A percentile compares a stretch with the other conserved stretches of the same genome.
Conservation (phyloP, 2,329 filamentous ascomycete genomes). For the Ceratocystis cubensis region DNA sequence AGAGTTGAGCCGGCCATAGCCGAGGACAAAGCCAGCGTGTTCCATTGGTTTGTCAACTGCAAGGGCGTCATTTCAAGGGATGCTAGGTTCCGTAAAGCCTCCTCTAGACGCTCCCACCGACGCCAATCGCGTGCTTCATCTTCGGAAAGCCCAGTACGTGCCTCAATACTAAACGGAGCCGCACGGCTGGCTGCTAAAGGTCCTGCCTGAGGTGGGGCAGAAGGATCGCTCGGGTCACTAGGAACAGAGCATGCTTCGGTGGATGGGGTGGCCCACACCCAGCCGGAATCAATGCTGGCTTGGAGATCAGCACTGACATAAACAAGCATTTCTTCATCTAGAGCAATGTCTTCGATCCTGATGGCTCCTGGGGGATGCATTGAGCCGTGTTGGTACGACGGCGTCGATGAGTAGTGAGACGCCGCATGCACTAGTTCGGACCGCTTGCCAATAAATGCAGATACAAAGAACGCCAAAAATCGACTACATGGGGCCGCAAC, state of each 20-base stretch:
- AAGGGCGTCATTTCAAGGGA: constrained; percentile 11
- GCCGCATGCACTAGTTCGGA: constrained; percentile 30
- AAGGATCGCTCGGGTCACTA: constrained; percentile 22
- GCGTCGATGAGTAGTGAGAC: background rate
- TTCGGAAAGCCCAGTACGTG: constrained; percentile 40
- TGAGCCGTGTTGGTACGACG: constrained; percentile 15
- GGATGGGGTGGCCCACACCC: constrained; percentile 53
- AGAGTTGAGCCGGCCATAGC: constrained; percentile 4
- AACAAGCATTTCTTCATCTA: constrained; percentile 77
- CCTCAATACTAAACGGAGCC: constrained; percentile 35
- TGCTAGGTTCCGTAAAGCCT: constrained; percentile 19
- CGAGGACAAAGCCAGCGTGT: constrained; percentile 4
- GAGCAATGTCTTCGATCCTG: constrained; percentile 31
- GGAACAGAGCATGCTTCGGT: constrained; percentile 22
- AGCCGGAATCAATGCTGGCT: constrained; percentile 47
- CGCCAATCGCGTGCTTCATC: constrained; percentile 58
- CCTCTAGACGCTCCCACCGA: constrained; percentile 66
- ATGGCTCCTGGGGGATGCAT: background rate
- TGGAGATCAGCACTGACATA: constrained; percentile 83
- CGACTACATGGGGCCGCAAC: constrained; percentile 69
- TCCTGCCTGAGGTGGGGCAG: constrained; percentile 20
- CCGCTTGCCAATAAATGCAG: constrained; percentile 46
- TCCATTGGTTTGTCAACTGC: constrained; percentile 21
- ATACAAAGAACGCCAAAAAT: constrained; percentile 69
- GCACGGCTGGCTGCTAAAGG: constrained; percentile 27